Conservation (phyloP, 2,329 filamentous ascomycete genomes). For the Mycosphaerella sp. region DNA sequence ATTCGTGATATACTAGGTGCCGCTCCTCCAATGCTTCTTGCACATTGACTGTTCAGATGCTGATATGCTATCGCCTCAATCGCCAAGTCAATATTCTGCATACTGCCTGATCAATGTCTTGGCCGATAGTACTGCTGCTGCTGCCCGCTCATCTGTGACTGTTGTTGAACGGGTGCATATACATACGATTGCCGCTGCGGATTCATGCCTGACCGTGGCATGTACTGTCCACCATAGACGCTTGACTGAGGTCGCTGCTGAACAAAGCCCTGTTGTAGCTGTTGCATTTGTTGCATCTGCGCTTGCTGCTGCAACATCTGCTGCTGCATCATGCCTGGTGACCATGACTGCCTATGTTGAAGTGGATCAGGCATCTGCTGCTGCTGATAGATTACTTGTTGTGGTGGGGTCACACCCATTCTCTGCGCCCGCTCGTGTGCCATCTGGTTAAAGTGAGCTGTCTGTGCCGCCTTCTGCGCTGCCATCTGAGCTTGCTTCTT, state of each 20-base stretch:
- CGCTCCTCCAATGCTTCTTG: no score
- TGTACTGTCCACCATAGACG: slow-evolving; percentile 19
- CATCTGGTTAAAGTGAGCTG: slow-evolving; percentile 25
- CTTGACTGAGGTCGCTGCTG: slow-evolving; percentile 9
- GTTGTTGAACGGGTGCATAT: slow-evolving; percentile 5
- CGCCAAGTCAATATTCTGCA: background rate
- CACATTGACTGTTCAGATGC: background rate
- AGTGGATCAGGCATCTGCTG: background rate
- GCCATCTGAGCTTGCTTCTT: slow-evolving; percentile 22
- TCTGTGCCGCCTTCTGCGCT: slow-evolving; percentile 28
- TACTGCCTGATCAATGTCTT: background rate
- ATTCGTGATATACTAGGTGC: no score
- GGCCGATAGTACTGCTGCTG: slow-evolving; percentile 8
- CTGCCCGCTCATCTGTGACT: background rate
- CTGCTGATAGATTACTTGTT: slow-evolving; percentile 5
- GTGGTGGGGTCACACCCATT: slow-evolving; percentile 4
- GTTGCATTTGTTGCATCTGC: slow-evolving; percentile 12
- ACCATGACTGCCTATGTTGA: slow-evolving; percentile 12
- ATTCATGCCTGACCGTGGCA: slow-evolving; percentile 14
- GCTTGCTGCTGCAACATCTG: slow-evolving; percentile 10
- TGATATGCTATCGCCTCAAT: background rate
- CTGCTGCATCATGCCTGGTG: slow-evolving; percentile 13
- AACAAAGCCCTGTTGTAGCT: slow-evolving; percentile 8
- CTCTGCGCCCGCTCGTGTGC: slow-evolving; percentile 15
- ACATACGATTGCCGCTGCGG: slow-evolving; percentile 4